Conservation (phyloP, 768 basidiomycete genomes). For the Chlorophyllum brunneum region DNA sequence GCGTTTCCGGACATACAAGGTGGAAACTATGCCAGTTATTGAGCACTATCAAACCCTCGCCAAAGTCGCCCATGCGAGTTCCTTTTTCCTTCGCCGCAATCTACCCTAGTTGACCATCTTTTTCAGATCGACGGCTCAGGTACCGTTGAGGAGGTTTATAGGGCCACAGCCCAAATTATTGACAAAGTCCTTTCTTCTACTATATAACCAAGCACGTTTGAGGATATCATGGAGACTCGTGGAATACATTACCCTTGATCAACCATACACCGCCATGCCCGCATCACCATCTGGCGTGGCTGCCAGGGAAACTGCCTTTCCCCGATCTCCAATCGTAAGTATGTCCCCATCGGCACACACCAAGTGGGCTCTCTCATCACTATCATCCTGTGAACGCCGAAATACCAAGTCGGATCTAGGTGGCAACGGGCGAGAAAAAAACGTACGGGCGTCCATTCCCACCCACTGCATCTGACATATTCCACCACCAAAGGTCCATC, state of each 20-base stretch:
- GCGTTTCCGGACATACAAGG: constrained; percentile 88
- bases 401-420: neutral
- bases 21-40: constrained; percentile 92
- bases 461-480: constrained; percentile 72
- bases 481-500: constrained; percentile 63
- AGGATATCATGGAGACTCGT: neutral
- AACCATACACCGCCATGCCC: constrained; percentile 48
- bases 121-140: constrained; percentile 63
- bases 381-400: constrained; percentile 41
- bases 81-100: neutral
- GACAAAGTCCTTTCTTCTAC: constrained; percentile 19
- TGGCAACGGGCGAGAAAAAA: constrained; percentile 1
- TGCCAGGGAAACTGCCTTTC: constrained; percentile 37
- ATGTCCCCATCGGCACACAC: constrained; percentile 82
- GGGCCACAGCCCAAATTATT: constrained; percentile 52
- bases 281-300: constrained; percentile 14
- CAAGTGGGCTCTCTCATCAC: constrained; percentile 60
- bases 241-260: constrained; percentile 13
- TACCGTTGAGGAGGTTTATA: constrained; percentile 71
- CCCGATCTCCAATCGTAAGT: constrained; percentile 54
- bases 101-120: neutral
- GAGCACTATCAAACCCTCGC: constrained; percentile 62
- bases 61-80: constrained; percentile 77
- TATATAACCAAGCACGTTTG: constrained; percentile 8
- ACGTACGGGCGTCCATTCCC: constrained; percentile 83